Percentiles rank a stretch among this genome's conserved stretches.
phyloP scores from a whole-genome alignment of 2,329 filamentous ascomycete species.

The Rhynchosporium secalis region DNA sequence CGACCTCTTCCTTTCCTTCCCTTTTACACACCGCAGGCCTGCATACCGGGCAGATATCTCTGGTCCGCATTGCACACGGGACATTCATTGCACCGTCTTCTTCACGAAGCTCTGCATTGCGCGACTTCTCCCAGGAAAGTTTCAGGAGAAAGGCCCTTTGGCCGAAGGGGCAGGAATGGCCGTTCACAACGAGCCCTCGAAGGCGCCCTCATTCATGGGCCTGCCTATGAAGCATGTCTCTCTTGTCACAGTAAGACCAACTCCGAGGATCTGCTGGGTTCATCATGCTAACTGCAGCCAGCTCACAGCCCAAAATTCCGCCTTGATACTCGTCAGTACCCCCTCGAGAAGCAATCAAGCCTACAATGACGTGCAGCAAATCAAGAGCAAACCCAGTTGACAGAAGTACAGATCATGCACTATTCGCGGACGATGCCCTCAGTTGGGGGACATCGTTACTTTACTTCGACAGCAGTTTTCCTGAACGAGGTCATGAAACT shows the following conservation, averaged over 20 bases:
- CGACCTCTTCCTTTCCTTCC: conserved; percentile 18
- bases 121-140: background rate
- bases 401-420: conserved; percentile 72
- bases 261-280: conserved; percentile 26
- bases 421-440: conserved; percentile 94
- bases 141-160: conserved; percentile 7
- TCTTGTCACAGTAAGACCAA: conserved; percentile 57
- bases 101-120: background rate
- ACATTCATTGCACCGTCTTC: background rate
- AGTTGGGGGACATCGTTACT: conserved; percentile 80
- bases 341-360: conserved; percentile 15
- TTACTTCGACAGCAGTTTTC: conserved; percentile 91
- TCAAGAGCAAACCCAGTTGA: conserved; percentile 24
- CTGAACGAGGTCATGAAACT: conserved; percentile 92
- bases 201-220: conserved; percentile 45
- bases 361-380: conserved; percentile 4
- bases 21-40: conserved; percentile 25
- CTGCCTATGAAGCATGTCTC: conserved; percentile 69
- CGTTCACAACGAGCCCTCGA: conserved; percentile 30
- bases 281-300: conserved; percentile 43
- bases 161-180: conserved; percentile 26
- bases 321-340: conserved; percentile 65
- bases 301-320: conserved; percentile 80
- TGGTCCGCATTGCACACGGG: background rate
- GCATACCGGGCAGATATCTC: conserved; percentile 20